Evolutionary conservation across 805 yeast genomes (phyloP), one percentile per base, ranked within the genome.

Genomic region (Scheffersomyces coipomensis): DNA sequence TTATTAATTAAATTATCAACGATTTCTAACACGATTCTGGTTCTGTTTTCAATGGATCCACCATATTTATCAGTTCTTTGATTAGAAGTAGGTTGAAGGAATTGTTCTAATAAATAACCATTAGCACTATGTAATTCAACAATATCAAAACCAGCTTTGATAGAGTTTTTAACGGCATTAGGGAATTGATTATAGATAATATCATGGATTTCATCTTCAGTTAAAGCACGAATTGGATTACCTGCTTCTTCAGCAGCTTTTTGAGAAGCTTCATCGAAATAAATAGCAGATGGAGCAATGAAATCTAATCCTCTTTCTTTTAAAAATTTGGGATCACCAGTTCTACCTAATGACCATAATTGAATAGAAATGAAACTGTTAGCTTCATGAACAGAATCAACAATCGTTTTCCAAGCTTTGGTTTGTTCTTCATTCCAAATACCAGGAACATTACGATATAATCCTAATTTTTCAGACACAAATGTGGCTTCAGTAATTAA

Each of bases 261-360:
- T 37, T 48, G 33, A 17, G 48, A 33, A 27, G 44, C 49, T 18
- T 54, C 61, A 35, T 40, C 40, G 35, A 32, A 37, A 38, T 46
- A 50, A 12, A 44, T 32, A 8, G 48, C 45, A 10, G 55, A 48
- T 4, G 59, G 49, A 6, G 45, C 47, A 4, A 47, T 42, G 12
- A 48, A 42, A n/a, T 43, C 51, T 6, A 44, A 42, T 5, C 63
- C 58, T n/a, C 39, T 34, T 17, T 49, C 38, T 35, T 63, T 52
- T 24, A 62, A 58, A 3, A 58, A 37, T 5, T 39, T 36, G 13
- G 63, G 56, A 25, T 47, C 54, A 22, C 60, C 66, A 35, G 58
- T 66, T 37, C 79, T 60, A 21, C 83, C 83, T 19, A 78, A 55
- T 6, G 62, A 66, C 82, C 83, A 79, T 19, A 81, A 43, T 62